Evolutionary conservation across 495 filamentous ascomycete species (phyloP), one percentile per base, ranked within the genome.

Genomic region (Neohortaea acidophila): DNA sequence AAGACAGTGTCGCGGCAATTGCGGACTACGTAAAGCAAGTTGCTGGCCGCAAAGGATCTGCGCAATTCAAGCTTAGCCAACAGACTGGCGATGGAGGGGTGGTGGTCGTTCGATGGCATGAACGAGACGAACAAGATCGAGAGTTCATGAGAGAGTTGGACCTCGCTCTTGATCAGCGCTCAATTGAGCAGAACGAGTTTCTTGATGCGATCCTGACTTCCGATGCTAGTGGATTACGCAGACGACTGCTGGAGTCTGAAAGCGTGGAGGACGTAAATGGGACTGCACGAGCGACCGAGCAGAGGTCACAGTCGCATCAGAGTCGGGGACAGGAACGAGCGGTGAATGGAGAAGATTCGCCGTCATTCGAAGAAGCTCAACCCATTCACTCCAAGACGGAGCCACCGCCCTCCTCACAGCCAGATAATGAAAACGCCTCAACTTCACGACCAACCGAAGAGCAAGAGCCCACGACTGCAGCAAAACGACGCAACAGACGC

Each of bases 101-200:
- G 11, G 75, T 91, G 8, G 67, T 92, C 21, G 81, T 96, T 12
- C 73, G 81, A 21, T 82, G 78, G 47, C 65, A 71, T 2, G 64
- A 52, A 12, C 74, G 77, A 42, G 70, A 70, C 5, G 54, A 63
- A 3, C 66, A 75, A 84, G 78, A 67, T 12, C 66, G 67, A 30
- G 60, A 78, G 15, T 69, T 92, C 46, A 63, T 72, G 39, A 72
- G 67, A 18, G 58, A 73, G 3, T 70, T 86, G 29, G 79, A 83
- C 4, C 48, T 73, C 20, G 64, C 66, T 30, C 70, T 86, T 12
- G 79, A 83, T 40, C 83, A 86, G 49, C 73, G 82, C 3, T 73
- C 86, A 15, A 76, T 94, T 33, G 77, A 86, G 39, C 89, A 94
- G 55, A 84, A 77, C 33, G 86, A 94, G 45, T 94, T 97, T 44